Percentiles rank a stretch among this genome's conserved stretches.
phyloP scores from a whole-genome alignment of 768 basidiomycete species.

The Pulveroboletus frians region DNA sequence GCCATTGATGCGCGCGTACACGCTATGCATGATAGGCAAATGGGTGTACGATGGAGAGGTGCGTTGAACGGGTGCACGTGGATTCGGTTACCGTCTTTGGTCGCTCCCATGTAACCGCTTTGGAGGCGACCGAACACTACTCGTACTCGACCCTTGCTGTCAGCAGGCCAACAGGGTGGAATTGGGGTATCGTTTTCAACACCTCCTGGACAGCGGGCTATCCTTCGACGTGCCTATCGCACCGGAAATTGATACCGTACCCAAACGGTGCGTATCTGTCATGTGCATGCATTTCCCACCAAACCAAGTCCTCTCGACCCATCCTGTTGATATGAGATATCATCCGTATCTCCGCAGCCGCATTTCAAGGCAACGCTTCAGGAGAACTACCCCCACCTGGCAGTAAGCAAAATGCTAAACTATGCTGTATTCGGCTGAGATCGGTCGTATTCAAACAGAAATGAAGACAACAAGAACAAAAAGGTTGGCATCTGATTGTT shows the following conservation, averaged over 20 bases:
- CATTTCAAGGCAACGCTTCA: slow-evolving; percentile 1
- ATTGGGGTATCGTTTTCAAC: slow-evolving; percentile 7
- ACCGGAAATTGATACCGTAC: slow-evolving; percentile 23
- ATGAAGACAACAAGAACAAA: slow-evolving; percentile 1
- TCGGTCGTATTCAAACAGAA: slow-evolving; percentile 17
- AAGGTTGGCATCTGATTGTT: slow-evolving; percentile 21
- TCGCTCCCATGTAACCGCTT: neutral
- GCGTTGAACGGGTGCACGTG: neutral
- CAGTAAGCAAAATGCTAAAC: slow-evolving; percentile 6
- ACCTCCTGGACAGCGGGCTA: neutral
- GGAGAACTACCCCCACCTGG: slow-evolving; percentile 21
- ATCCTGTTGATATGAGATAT: slow-evolving; percentile 3
- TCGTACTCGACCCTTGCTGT: slow-evolving; percentile 10
- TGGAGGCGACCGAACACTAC: slow-evolving; percentile 4
- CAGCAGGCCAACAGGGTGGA: neutral
- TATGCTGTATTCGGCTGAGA: slow-evolving; percentile 11
- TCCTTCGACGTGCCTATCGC: slow-evolving; percentile 1
- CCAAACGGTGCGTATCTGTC: slow-evolving; percentile 12
- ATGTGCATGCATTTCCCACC: neutral
- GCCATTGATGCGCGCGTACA: slow-evolving; percentile 69
- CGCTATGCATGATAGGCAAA: slow-evolving; percentile 53
- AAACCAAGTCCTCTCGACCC: neutral
- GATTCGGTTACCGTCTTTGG: slow-evolving; percentile 9
- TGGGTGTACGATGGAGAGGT: neutral
- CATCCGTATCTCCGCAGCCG: slow-evolving; percentile 5